Evolutionary conservation across 1,284 basidiomycete species (phyloP).

Genomic region (Naganishia albida): DNA sequence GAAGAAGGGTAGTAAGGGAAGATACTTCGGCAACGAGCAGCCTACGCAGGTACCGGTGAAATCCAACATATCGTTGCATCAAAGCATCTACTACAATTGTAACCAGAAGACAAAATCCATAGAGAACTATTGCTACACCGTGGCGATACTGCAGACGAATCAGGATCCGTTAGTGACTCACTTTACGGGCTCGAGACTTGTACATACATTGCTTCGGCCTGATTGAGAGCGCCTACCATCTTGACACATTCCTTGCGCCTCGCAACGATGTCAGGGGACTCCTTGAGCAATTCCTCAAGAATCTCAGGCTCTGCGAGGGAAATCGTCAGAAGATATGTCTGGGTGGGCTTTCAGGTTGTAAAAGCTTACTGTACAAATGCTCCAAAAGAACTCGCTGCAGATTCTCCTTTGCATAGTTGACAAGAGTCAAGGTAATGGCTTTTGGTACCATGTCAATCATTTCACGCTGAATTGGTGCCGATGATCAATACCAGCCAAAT

Average conservation of each 20-base stretch:
- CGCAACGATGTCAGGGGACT: constrained; percentile 62
- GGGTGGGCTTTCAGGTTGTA: not conserved
- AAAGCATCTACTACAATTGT: not conserved
- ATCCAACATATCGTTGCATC: not conserved
- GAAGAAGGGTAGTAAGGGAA: not conserved
- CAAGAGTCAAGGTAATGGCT: constrained; percentile 91
- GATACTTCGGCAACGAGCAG: too few relatives aligned
- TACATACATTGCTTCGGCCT: constrained; percentile 72
- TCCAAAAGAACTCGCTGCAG: constrained; percentile 84
- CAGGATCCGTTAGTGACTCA: not conserved
- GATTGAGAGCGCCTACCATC: constrained; percentile 86
- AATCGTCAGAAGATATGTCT: not conserved
- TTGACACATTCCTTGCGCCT: constrained; percentile 82
- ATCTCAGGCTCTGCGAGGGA: constrained; percentile 68
- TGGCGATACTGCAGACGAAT: not conserved
- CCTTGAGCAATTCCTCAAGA: constrained; percentile 86
- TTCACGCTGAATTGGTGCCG: constrained; percentile 62
- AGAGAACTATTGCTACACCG: not conserved
- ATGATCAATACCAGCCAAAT: not conserved
- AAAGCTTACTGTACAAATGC: constrained; percentile 67
- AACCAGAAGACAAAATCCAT: not conserved
- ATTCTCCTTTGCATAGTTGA: constrained; percentile 88
- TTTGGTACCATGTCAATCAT: constrained; percentile 99
- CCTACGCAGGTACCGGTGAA: too few relatives aligned
- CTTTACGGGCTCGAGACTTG: not conserved